Base-by-base conservation (phyloP, 345 rosid species). In the Tarenaya hassleriana region DNA sequence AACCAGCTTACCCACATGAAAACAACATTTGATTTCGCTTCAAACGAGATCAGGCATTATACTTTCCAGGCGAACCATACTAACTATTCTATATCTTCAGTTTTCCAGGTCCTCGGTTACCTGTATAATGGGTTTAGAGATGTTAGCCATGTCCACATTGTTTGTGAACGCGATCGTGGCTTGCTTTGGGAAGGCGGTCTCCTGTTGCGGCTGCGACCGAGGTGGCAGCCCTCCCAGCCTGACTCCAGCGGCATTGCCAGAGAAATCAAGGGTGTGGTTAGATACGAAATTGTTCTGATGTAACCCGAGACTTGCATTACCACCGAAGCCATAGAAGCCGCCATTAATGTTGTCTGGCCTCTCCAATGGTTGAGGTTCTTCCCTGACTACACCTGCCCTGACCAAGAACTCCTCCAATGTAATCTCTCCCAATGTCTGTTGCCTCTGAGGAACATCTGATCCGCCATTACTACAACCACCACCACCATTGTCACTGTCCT, bases 391-490 rank as follows among this genome's bases (percentile, higher is more conserved):
- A 0, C 95, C 99, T 37, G 89, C 97, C 24, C 66, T 75, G 51
- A 60, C 77, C 70, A 94, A 67, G 61, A 94, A 94, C 66, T 88
- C 99, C 74, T 94, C 97, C 60, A 94, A 56, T 7, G 99, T 92
- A 16, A 92, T 75, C 66, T 80, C 95, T 13, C 95, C 89, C 55
- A 92, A 56, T 49, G 97, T 83, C 55, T 65, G 85, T 72, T 92
- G 87, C 75, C 85, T 78, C 61, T 71, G 75, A 0, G 88, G 84
- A 61, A 62, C 52, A 55, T 49, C 41, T 49, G 55, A 63, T 1
- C 44, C 62, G 16, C 68, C 69, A 34, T 11, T n/a, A n/a, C 37
- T 59, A 40, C 56, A 62, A 18, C 48, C 73, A 46, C 70, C 77
- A 40, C 64, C 58, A 29, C 56, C 75, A 15, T 34, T 12, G 16